phyloP scores from a whole-genome alignment of 495 filamentous ascomycete species.

The Aspergillus diversus region DNA sequence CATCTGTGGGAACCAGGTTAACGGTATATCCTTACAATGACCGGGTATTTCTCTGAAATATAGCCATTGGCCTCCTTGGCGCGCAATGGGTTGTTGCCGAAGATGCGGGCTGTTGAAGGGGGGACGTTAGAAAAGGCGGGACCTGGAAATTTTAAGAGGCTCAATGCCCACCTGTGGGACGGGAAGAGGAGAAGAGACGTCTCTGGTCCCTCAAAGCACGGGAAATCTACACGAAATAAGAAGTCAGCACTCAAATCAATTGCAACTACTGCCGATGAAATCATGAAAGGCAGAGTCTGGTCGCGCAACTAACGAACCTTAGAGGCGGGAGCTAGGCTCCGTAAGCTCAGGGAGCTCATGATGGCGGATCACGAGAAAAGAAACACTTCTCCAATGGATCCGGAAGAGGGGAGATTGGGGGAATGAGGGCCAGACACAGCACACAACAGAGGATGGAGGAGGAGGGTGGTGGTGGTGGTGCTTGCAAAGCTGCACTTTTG shows the following conservation, averaged over 20 bases:
- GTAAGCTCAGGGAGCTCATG: slow-evolving; percentile 63
- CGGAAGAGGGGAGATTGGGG: slow-evolving; percentile 18
- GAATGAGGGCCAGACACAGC: slow-evolving; percentile 26
- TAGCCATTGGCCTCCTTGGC: slow-evolving; percentile 89
- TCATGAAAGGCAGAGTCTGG: slow-evolving; percentile 4
- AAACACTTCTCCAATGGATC: slow-evolving; percentile 36
- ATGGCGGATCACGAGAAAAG: slow-evolving; percentile 42
- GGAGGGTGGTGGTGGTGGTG: slow-evolving; percentile 28
- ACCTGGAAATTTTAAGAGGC: slow-evolving; percentile 16
- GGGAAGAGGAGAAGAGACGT: slow-evolving; percentile 83
- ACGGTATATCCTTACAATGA: slow-evolving; percentile 70
- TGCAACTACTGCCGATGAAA: slow-evolving; percentile 27
- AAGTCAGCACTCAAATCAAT: slow-evolving; percentile 29
- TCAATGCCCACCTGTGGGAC: slow-evolving; percentile 69
- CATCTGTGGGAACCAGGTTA: slow-evolving; percentile 1
- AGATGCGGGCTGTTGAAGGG: slow-evolving; percentile 66
- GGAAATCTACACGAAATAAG: slow-evolving; percentile 42
- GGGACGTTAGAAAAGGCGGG: slow-evolving; percentile 31
- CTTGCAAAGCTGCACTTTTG: slow-evolving; percentile 42
- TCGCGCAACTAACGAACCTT: slow-evolving; percentile 45
- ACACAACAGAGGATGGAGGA: slow-evolving; percentile 33
- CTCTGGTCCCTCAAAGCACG: slow-evolving; percentile 55
- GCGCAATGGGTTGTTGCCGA: slow-evolving; percentile 79
- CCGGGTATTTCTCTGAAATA: slow-evolving; percentile 83
- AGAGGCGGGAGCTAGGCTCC: slow-evolving; percentile 61